Evolutionary conservation across 2,329 filamentous ascomycete genomes (phyloP).

Genomic region (Botrytis aclada): DNA sequence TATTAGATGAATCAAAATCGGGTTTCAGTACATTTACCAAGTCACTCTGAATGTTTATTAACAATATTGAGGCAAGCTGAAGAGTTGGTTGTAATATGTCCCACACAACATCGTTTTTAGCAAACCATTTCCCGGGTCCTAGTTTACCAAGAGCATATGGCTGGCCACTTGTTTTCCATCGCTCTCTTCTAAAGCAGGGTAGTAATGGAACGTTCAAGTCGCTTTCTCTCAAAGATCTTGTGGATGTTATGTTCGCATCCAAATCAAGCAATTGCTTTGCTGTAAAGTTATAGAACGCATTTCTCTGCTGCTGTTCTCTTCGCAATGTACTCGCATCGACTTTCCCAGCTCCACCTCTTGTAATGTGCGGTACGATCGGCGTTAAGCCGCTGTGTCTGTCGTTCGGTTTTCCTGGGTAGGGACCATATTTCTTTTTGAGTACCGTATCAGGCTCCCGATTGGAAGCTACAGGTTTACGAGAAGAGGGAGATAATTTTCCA

Average conservation of each 20-base stretch:
- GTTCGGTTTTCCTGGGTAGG: neutral
- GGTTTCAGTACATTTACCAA: neutral
- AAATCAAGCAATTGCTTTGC: slow-evolving; percentile 10
- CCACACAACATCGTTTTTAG: neutral
- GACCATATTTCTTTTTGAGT: neutral
- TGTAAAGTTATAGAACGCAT: neutral
- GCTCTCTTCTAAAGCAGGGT: neutral
- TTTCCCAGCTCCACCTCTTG: neutral
- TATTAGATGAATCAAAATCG: neutral
- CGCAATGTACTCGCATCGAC: neutral
- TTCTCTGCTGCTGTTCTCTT: neutral
- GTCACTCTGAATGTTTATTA: neutral
- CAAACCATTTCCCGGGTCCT: neutral
- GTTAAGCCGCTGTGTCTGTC: slow-evolving; percentile 9
- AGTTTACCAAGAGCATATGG: neutral
- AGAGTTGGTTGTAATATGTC: neutral
- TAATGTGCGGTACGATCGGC: neutral
- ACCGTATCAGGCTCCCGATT: neutral
- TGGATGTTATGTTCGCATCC: slow-evolving; percentile 6
- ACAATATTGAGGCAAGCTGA: neutral
- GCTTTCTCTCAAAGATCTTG: neutral
- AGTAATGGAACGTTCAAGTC: neutral
- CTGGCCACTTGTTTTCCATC: neutral
- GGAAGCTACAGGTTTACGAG: neutral
- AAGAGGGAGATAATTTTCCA: neutral